A percentile compares a stretch with the other conserved stretches of the same genome.
Evolutionary conservation across 768 basidiomycete species (phyloP).

Genomic region (Mycena albidolilacea): DNA sequence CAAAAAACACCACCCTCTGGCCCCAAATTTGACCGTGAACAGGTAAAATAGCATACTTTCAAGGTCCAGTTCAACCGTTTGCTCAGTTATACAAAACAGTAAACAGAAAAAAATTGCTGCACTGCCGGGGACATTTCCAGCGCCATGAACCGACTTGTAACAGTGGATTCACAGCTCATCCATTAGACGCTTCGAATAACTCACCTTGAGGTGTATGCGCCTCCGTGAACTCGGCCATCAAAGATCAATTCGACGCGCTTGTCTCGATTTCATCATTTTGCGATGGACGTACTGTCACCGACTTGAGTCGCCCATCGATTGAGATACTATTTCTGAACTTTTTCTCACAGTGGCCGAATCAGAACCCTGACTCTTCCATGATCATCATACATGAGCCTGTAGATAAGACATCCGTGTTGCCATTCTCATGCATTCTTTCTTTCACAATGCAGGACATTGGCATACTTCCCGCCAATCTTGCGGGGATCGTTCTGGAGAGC

Average conservation of each 20-base stretch:
- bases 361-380: conserved; percentile 15
- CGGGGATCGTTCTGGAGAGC: conserved; percentile 23
- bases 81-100: no score
- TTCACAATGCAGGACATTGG: conserved; percentile 25
- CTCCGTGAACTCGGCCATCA: conserved; percentile 1
- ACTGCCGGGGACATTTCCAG: no score
- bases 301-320: conserved; percentile 20
- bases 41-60: no score
- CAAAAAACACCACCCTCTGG: no score
- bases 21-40: no score
- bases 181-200: no score
- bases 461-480: conserved; percentile 20
- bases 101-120: no score
- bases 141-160: no score
- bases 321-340: conserved; percentile 18
- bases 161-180: no score
- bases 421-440: conserved; percentile 13
- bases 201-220: no score
- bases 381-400: conserved; percentile 20
- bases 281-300: background rate
- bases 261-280: background rate
- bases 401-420: conserved; percentile 19
- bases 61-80: no score
- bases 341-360: conserved; percentile 17
- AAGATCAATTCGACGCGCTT: background rate